phyloP scores from a whole-genome alignment of 1,284 basidiomycete species.

The Trichosporon coremiiforme region DNA sequence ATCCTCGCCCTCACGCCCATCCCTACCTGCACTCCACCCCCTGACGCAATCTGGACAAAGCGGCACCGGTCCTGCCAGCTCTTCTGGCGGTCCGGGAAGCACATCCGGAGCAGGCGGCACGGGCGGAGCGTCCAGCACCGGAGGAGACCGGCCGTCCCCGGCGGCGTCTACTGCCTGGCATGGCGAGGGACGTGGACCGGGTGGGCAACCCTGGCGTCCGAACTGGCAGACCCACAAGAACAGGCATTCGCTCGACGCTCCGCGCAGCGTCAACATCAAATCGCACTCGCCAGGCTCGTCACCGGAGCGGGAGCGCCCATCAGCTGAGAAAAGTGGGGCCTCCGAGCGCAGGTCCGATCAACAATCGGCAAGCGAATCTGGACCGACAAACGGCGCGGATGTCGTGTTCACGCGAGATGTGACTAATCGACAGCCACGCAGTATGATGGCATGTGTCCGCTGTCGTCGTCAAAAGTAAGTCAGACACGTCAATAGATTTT shows the following conservation, averaged over 20 bases:
- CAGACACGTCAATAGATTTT: constrained; percentile 6
- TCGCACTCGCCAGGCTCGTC: constrained; percentile 27
- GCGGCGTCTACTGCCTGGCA: constrained; percentile 19
- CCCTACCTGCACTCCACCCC: constrained; percentile 29
- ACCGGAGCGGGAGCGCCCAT: constrained; percentile 21
- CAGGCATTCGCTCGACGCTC: constrained; percentile 31
- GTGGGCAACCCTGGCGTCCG: constrained; percentile 21
- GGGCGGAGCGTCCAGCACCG: constrained; percentile 13
- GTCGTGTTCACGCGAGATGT: constrained; percentile 44
- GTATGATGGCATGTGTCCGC: constrained; percentile 54
- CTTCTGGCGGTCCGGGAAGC: constrained; percentile 12
- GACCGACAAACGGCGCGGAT: constrained; percentile 19
- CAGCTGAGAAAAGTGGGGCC: constrained; percentile 18
- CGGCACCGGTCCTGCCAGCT: constrained; percentile 1
- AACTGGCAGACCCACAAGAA: constrained; percentile 29
- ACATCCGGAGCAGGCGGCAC: constrained; percentile 5
- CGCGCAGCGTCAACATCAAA: constrained; percentile 25
- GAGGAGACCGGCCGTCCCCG: constrained; percentile 8
- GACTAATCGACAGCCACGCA: constrained; percentile 47
- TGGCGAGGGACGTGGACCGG: not conserved
- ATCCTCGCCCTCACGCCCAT: constrained; percentile 27
- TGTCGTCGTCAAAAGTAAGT: constrained; percentile 50
- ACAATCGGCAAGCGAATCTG: constrained; percentile 20
- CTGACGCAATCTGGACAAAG: constrained; percentile 14
- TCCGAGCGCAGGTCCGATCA: constrained; percentile 14